Conservation (phyloP, 176 grass and related monocot species). For the Phragmites australis region DNA sequence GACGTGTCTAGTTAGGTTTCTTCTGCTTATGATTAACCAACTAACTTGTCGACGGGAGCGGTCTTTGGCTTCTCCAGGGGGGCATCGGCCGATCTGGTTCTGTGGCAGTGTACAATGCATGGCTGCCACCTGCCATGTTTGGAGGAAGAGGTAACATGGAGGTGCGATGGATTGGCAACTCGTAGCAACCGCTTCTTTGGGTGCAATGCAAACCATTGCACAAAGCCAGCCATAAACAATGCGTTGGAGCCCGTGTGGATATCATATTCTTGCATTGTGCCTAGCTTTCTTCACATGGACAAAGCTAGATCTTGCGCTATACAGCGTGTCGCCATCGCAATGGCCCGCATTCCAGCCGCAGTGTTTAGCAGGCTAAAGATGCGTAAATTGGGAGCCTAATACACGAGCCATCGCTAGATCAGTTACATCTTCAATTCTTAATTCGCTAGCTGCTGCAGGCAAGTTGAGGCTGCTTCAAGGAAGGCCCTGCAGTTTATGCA, state of each 20-base stretch:
- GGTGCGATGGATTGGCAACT: neutral
- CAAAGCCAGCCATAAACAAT: neutral
- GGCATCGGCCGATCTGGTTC: slow-evolving; percentile 8
- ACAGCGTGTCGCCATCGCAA: slow-evolving; percentile 36
- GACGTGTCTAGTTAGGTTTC: neutral
- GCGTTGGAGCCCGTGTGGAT: slow-evolving; percentile 4
- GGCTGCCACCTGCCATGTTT: slow-evolving; percentile 30
- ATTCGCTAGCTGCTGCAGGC: neutral
- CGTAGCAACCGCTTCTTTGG: slow-evolving; percentile 36
- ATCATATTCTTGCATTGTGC: neutral
- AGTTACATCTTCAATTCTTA: neutral
- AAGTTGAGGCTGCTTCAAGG: slow-evolving; percentile 44
- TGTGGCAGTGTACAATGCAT: slow-evolving; percentile 22
- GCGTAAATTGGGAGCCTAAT: neutral
- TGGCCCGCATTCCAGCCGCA: slow-evolving; percentile 33
- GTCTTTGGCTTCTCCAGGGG: slow-evolving; percentile 36
- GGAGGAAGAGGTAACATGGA: slow-evolving; percentile 43
- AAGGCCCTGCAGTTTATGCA: neutral
- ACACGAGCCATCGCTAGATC: neutral
- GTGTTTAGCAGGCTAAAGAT: neutral
- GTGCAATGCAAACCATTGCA: slow-evolving; percentile 38
- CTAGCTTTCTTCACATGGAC: slow-evolving; percentile 47
- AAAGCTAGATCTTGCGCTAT: slow-evolving; percentile 36
- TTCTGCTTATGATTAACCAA: slow-evolving; percentile 27
- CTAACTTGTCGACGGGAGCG: slow-evolving; percentile 24